Evolutionary conservation across 192 early-diverging fungal species (phyloP).

Genomic region (Thamnidium elegans): DNA sequence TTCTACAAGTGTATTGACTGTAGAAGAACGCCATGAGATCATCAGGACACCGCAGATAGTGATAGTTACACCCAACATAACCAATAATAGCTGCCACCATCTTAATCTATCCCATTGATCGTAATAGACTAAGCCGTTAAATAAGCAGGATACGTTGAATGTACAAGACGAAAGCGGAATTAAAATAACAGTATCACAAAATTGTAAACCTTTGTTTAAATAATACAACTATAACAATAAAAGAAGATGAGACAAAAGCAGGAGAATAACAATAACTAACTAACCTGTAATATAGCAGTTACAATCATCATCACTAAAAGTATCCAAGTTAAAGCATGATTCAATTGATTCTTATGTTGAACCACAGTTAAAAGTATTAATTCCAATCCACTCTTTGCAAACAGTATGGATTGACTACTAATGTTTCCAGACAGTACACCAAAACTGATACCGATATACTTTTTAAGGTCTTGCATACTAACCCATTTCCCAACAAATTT

Average conservation of each 20-base stretch:
- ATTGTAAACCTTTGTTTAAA: conserved; percentile 66
- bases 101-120: conserved; percentile 62
- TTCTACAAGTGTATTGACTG: conserved; percentile 17
- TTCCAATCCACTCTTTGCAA: conserved; percentile 77
- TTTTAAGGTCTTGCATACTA: conserved; percentile 20
- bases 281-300: conserved; percentile 54
- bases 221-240: conserved; percentile 60
- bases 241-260: not conserved
- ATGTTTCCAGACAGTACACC: conserved; percentile 70
- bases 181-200: conserved; percentile 74
- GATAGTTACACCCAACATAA: conserved; percentile 63
- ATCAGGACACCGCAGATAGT: conserved; percentile 64
- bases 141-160: conserved; percentile 68
- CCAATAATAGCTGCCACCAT: conserved; percentile 60
- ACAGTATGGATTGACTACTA: conserved; percentile 69
- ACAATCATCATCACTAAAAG: conserved; percentile 56
- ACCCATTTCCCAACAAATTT: conserved; percentile 26
- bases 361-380: conserved; percentile 60
- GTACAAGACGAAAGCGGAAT: conserved; percentile 75
- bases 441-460: conserved; percentile 42
- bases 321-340: conserved; percentile 65
- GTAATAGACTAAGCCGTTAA: conserved; percentile 80
- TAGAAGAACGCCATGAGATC: conserved; percentile 50
- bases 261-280: not conserved
- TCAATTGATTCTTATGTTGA: conserved; percentile 62